Conservation (phyloP, 139 green algal species). For the Asterochloris sp. region DNA sequence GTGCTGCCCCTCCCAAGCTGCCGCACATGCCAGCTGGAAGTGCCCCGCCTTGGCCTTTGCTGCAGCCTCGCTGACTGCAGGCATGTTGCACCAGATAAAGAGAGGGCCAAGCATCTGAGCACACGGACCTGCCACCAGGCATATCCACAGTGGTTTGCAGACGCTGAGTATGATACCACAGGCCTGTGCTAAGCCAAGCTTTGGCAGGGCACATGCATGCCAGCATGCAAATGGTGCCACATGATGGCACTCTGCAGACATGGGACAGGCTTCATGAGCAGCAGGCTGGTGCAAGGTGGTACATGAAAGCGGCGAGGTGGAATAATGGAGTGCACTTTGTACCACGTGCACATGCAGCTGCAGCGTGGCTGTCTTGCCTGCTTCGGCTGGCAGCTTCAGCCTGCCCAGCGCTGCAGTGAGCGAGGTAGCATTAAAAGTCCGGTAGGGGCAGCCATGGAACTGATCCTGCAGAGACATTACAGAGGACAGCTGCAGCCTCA, state of each 20-base stretch:
- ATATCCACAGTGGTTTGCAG: background rate
- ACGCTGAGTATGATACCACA: conserved; percentile 40
- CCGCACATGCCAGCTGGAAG: conserved; percentile 91
- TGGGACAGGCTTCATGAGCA: no score
- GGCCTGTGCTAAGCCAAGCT: no score
- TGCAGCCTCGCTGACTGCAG: conserved; percentile 60
- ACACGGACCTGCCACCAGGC: background rate
- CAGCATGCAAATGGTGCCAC: no score
- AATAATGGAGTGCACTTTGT: no score
- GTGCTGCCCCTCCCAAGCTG: conserved; percentile 81
- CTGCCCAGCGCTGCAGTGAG: conserved; percentile 67
- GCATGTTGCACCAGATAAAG: background rate
- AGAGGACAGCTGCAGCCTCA: background rate
- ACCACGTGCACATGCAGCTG: no score
- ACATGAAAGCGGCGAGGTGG: no score
- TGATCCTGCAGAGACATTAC: conserved; percentile 42
- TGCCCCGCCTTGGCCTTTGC: conserved; percentile 69
- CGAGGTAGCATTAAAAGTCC: conserved; percentile 54
- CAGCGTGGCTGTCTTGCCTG: conserved; percentile 32
- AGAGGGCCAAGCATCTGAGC: no score
- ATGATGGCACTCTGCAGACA: no score
- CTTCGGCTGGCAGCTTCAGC: conserved; percentile 54
- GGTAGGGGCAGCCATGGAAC: conserved; percentile 89
- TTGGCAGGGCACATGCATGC: no score
- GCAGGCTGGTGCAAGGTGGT: no score